Evolutionary conservation across 176 grass and related monocot species (phyloP).

Genomic region (Oryza coarctata): DNA sequence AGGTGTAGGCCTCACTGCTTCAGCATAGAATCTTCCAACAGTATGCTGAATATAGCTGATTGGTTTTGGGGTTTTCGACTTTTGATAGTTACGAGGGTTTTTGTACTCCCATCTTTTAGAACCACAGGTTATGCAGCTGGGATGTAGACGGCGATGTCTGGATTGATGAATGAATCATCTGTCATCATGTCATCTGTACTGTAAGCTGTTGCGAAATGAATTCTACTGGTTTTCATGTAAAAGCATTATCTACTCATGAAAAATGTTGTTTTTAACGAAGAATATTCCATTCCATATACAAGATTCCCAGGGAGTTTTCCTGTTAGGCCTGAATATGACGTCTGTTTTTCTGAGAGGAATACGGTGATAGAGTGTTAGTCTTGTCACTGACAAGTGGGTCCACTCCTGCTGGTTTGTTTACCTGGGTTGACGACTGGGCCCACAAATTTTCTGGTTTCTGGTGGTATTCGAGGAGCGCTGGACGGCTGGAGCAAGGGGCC

Average conservation of each 20-base stretch:
- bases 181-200: neutral
- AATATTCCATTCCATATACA: neutral
- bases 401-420: neutral
- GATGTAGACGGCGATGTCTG: neutral
- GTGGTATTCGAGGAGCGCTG: neutral
- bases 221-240: neutral
- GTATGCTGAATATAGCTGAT: slow-evolving; percentile 42
- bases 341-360: no score
- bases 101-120: neutral
- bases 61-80: slow-evolving; percentile 18
- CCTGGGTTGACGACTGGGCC: neutral
- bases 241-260: neutral
- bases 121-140: neutral
- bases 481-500: neutral
- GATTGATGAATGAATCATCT: neutral
- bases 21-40: slow-evolving; percentile 53
- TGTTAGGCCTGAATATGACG: neutral
- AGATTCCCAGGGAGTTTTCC: neutral
- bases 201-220: neutral
- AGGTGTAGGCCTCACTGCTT: slow-evolving; percentile 31
- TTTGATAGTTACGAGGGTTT: neutral
- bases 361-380: no score
- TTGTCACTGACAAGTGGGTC: neutral
- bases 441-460: neutral
- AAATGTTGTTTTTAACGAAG: neutral